Conservation (phyloP, 345 rosid genomes). For the Populus simonii region DNA sequence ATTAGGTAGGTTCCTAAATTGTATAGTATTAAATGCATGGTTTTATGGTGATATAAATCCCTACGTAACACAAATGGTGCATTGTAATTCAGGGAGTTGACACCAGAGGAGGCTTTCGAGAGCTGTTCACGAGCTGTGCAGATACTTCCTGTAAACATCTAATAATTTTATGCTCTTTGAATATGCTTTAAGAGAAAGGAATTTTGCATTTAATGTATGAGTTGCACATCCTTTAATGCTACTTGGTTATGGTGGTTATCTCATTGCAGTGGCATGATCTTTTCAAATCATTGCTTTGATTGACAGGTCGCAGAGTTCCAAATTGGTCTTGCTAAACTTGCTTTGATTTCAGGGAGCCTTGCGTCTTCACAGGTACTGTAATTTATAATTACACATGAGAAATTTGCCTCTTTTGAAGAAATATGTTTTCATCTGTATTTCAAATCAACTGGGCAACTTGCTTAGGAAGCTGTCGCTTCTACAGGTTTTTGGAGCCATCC, state of each 20-base stretch:
- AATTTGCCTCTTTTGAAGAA: background rate
- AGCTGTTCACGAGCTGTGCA: slow-evolving; percentile 88
- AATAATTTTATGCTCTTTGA: slow-evolving; percentile 6
- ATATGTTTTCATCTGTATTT: background rate
- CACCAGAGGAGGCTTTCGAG: slow-evolving; percentile 77
- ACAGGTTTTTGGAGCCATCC: slow-evolving; percentile 84
- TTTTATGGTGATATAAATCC: background rate
- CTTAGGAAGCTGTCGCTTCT: background rate
- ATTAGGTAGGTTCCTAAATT: slow-evolving; percentile 47
- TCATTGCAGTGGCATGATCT: too few relatives aligned
- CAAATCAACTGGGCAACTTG: background rate
- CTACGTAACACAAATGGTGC: background rate
- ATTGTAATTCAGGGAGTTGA: slow-evolving; percentile 50
- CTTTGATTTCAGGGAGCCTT: slow-evolving; percentile 61
- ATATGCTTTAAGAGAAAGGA: background rate
- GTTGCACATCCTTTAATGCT: background rate
- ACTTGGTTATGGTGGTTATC: background rate
- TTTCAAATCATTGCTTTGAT: slow-evolving; percentile 15
- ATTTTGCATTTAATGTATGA: background rate
- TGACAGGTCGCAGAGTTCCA: slow-evolving; percentile 89
- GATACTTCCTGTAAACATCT: slow-evolving; percentile 69
- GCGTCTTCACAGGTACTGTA: slow-evolving; percentile 74
- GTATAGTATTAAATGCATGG: background rate
- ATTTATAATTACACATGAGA: background rate
- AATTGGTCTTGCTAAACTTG: slow-evolving; percentile 82